phyloP scores from a whole-genome alignment of 163 green algal genomes.

The Scenedesmus sp. region DNA sequence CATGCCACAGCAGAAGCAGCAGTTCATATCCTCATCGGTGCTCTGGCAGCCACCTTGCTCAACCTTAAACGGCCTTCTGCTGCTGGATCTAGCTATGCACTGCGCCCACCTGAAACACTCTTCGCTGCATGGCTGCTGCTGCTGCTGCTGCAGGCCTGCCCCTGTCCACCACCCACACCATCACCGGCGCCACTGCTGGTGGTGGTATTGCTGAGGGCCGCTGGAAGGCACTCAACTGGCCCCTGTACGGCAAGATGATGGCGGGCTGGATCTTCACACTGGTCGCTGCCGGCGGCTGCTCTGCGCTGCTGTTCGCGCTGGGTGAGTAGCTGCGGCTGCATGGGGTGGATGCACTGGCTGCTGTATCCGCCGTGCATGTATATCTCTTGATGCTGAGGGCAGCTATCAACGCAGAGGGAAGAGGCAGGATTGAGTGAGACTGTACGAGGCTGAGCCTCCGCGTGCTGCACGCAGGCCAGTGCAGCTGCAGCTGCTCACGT shows the following conservation, averaged over 20 bases:
- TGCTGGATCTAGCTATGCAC: too few species aligned
- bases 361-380: too few species aligned
- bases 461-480: background rate
- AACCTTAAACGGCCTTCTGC: too few species aligned
- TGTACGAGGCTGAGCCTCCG: too few species aligned
- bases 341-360: background rate
- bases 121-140: background rate
- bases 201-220: slow-evolving; percentile 65
- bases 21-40: too few species aligned
- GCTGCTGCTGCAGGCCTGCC: slow-evolving; percentile 54
- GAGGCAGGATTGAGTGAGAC: too few species aligned
- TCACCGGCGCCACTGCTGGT: slow-evolving; percentile 66
- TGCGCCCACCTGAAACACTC: too few species aligned
- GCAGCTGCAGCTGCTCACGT: background rate
- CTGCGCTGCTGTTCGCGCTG: slow-evolving; percentile 38
- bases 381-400: too few species aligned
- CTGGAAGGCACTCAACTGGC: slow-evolving; percentile 64
- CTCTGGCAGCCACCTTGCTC: too few species aligned
- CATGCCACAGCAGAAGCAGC: too few species aligned
- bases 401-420: too few species aligned
- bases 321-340: background rate
- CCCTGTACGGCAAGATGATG: slow-evolving; percentile 56
- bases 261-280: slow-evolving; percentile 21
- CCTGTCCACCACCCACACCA: slow-evolving; percentile 69
- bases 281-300: slow-evolving; percentile 22